Base-by-base conservation (phyloP, 345 rosid genomes). In the Noccaea bulbosa region DNA sequence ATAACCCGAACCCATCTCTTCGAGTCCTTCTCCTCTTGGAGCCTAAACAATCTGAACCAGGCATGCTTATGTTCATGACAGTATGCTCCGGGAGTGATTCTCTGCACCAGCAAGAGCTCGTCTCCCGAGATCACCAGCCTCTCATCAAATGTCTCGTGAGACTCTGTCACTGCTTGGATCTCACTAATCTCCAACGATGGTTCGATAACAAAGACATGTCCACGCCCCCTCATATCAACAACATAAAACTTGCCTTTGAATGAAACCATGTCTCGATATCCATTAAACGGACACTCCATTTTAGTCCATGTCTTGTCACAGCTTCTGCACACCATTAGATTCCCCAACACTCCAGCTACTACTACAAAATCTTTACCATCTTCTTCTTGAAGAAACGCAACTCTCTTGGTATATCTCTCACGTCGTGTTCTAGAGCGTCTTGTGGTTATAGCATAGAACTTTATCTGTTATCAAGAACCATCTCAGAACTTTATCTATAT, bases 81-180 rank as follows among this genome's bases (percentile, higher is more conserved):
- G 34, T 11, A 2, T 2, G 0, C 3, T 45, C 68, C 55, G 34
- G n/a, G 33, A 2, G 44, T 63, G 1, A 47, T 2, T 47, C 55
- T 5, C 17, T 63, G 68, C 33, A 63, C 68, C 44, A 63, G 55
- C 12, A 63, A 47, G 16, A 63, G 33, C 32, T 63, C 68, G 4
- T 63, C 55, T 33, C 44, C 55, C 34, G 67, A 63, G 7, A 46
- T 11, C 15, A 47, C 32, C 67, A 63, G 67, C 16, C 43, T 63
- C 33, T 63, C 43, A 2, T 33, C 54, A 11, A 4, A 63, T 10
- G 8, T 5, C 40, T 47, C 11, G 11, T 16, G n/a, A 46, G 33
- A 16, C 16, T 33, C 6, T 6, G 53, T 45, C 33, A 63, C 44
- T 46, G 32, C 11, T 12, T 33, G 68, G 33, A 63, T 33, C 16